These are phyloP conservation scores for Fusarium odoratissimum DNA, from an alignment of 2,329 filamentous ascomycete genomes.

Conservation along the genomic window DNA sequence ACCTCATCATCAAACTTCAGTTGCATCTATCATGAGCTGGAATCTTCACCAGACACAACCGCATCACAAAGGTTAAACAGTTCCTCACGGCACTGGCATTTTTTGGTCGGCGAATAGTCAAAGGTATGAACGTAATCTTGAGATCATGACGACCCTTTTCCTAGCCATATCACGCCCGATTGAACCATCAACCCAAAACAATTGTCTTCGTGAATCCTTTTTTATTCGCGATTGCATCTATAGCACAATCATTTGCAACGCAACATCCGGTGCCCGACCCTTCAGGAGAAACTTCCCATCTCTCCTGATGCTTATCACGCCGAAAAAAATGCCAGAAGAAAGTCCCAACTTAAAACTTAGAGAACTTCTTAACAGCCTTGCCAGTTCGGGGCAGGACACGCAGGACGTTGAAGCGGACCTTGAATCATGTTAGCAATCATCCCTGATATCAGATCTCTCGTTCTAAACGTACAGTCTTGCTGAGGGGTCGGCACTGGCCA, in stretches of 20 bases:
- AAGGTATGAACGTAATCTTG: constrained; percentile 48
- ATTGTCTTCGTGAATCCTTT: constrained; percentile 57
- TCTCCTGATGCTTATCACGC: constrained; percentile 63
- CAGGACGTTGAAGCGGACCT: constrained; percentile 99
- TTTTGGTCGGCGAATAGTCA: constrained; percentile 41
- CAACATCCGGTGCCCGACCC: constrained; percentile 57
- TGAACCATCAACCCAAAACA: constrained; percentile 46
- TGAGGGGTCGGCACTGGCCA: constrained; percentile 98
- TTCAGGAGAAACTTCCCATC: constrained; percentile 52
- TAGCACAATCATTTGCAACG: constrained; percentile 58
- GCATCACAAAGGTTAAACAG: constrained; percentile 5
- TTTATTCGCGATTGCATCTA: constrained; percentile 59
- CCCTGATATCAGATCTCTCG: background rate
- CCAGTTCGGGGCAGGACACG: constrained; percentile 97
- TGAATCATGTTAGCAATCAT: constrained; percentile 40
- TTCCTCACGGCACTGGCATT: constrained; percentile 40
- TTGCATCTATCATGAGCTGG: background rate
- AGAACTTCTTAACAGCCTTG: constrained; percentile 97
- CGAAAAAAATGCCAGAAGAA: constrained; percentile 65
- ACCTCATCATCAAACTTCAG: background rate
- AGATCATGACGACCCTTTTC: constrained; percentile 46
- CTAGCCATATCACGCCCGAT: constrained; percentile 46
- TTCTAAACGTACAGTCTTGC: constrained; percentile 90
- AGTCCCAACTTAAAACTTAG: constrained; percentile 87
- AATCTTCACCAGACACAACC: constrained; percentile 6